phyloP scores from a whole-genome alignment of 1,284 basidiomycete genomes.

The Rhodotorula sp. region DNA sequence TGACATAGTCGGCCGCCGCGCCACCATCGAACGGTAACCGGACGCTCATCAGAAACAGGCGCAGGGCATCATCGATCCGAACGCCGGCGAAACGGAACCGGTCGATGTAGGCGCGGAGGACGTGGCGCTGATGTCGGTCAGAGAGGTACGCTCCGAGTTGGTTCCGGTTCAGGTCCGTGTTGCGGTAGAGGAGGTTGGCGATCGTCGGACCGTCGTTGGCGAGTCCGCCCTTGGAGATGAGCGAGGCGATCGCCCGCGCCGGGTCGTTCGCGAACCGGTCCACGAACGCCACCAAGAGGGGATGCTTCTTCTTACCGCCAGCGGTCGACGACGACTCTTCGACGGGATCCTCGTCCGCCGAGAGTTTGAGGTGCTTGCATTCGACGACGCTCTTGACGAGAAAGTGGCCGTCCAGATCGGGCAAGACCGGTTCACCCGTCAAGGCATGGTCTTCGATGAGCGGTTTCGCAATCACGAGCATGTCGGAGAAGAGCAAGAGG shows the following conservation, averaged over 20 bases:
- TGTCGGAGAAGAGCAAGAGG: slow-evolving; percentile 91
- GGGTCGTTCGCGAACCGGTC: slow-evolving; percentile 57
- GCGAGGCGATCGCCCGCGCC: slow-evolving; percentile 45
- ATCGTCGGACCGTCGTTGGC: slow-evolving; percentile 40
- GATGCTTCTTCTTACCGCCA: slow-evolving; percentile 41
- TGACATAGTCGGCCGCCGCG: slow-evolving; percentile 62
- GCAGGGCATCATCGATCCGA: slow-evolving; percentile 81
- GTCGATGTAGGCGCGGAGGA: slow-evolving; percentile 80
- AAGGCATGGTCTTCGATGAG: slow-evolving; percentile 45
- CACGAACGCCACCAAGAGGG: slow-evolving; percentile 43
- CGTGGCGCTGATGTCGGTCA: slow-evolving; percentile 62
- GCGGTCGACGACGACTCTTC: slow-evolving; percentile 45
- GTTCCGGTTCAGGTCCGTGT: slow-evolving; percentile 77
- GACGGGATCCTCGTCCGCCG: slow-evolving; percentile 52
- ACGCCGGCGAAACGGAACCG: slow-evolving; percentile 79
- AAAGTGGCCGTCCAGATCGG: slow-evolving; percentile 76
- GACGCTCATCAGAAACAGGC: slow-evolving; percentile 80
- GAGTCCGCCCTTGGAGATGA: slow-evolving; percentile 47
- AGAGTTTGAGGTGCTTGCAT: slow-evolving; percentile 67
- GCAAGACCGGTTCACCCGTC: slow-evolving; percentile 56
- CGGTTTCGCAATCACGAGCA: slow-evolving; percentile 74
- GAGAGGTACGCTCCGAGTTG: slow-evolving; percentile 80
- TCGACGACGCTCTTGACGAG: slow-evolving; percentile 83
- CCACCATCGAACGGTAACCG: slow-evolving; percentile 64
- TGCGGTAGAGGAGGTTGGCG: slow-evolving; percentile 66